Conservation (phyloP, 371 early-diverging fungal species). For the Amoeboaphelidium protococcarum region DNA sequence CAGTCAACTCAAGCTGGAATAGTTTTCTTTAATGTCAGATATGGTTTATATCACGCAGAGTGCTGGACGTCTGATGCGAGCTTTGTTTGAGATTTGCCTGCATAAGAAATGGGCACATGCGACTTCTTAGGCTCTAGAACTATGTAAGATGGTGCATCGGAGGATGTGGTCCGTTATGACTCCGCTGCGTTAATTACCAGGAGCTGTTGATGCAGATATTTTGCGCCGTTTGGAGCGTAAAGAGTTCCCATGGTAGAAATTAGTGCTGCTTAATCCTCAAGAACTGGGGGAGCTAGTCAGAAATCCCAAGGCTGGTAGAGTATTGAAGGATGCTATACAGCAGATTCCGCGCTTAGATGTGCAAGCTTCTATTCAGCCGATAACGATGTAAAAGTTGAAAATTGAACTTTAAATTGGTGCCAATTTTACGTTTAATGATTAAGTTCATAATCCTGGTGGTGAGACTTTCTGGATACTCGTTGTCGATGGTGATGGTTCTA, state of each 20-base stretch:
- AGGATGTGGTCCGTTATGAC: constrained; percentile 88
- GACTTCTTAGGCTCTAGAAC: constrained; percentile 39
- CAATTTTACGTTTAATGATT: constrained; percentile 63
- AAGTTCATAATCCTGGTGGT: constrained; percentile 24
- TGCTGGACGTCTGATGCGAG: constrained; percentile 74
- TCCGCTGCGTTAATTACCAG: constrained; percentile 59
- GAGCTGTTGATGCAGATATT: too few species aligned
- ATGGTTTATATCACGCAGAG: constrained; percentile 91
- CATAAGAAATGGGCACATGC: constrained; percentile 83
- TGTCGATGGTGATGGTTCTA: constrained; percentile 74
- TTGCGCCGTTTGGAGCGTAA: constrained; percentile 69
- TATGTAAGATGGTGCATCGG: constrained; percentile 68
- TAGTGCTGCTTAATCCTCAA: constrained; percentile 59
- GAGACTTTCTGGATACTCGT: constrained; percentile 81
- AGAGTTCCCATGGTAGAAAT: constrained; percentile 79
- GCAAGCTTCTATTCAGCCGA: constrained; percentile 65
- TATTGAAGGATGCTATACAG: constrained; percentile 59
- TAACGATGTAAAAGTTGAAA: constrained; percentile 61
- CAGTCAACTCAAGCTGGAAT: constrained; percentile 62
- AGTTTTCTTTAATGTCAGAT: constrained; percentile 81
- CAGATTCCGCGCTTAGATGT: constrained; percentile 74
- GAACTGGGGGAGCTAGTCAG: constrained; percentile 78
- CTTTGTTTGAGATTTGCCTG: constrained; percentile 84
- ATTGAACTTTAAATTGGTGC: constrained; percentile 73
- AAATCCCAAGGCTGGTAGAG: constrained; percentile 57